Evolutionary conservation across 768 basidiomycete genomes (phyloP), one percentile per base, ranked within the genome.

Genomic region (Hortiboletus flavorubellus): DNA sequence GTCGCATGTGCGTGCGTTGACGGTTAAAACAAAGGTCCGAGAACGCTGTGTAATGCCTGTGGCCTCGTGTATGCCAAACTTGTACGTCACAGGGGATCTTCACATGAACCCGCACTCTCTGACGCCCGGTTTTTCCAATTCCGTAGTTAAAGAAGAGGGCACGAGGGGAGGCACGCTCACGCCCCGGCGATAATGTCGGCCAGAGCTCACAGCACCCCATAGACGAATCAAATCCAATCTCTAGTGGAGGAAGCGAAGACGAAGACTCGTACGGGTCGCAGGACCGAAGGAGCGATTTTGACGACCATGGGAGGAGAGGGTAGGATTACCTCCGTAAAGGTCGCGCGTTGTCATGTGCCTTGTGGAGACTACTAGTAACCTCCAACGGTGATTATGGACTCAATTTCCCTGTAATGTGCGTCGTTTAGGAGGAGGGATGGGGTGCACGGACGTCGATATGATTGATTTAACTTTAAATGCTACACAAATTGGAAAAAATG

Each of bases 1-100:
- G 62, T 52, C 33, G 56, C 59, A 52, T 61, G 59, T 59, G 55
- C 49, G 59, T 59, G 55, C 49, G 38, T 46, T 72, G 65, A 72
- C 56, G 46, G 57, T 62, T 59, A 56, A 59, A 61, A 56, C 57
- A 58, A 58, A 90, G 89, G 89, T 49, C 89, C 89, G 23, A 80
- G 90, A 66, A 91, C 89, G 51, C 74, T 92, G 50, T 92, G 89
- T 69, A 92, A 92, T 68, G 89, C 89, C 11, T 92, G 89, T 70
- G 89, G 89, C 51, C 81, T 92, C 60, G 89, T 92, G 56, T 92
- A 90, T 69, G 90, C 89, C 51, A 92, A 92, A 75, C 77, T 91
- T 71, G 89, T 91, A 70, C 67, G 85, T 78, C 62, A 71, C 61
- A 63, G 56, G 61, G 50, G 64, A 53, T 58, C 54, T 61, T 60